Evolutionary conservation across 2,329 filamentous ascomycete genomes (phyloP), one percentile per base, ranked within the genome.

Genomic region (Cercospora janseana): DNA sequence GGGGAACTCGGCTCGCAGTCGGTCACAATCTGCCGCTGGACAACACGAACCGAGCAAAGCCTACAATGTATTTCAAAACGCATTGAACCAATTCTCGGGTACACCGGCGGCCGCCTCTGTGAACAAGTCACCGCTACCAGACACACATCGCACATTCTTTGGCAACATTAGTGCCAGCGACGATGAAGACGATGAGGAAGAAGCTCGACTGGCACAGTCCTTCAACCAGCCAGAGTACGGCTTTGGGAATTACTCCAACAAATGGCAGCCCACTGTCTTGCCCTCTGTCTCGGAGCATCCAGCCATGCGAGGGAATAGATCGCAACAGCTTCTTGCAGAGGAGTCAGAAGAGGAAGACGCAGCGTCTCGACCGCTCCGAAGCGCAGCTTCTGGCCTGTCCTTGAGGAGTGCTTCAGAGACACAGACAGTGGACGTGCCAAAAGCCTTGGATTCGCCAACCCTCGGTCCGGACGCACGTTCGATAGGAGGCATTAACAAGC

Each of bases 371-470:
- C 46, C 53, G 29, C 26, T 59, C 16, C 32, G 32, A n/a, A 52
- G 52, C 4, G 46, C 45, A 13, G 21, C 52, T 4, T 59, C 61
- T 4, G 48, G 54, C 15, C 47, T 28, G 6, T 58, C 57, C 6
- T 43, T 62, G 38, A 52, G 46, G 10, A 54, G 31, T 15, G 55
- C 59, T 29, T 50, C 52, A 5, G 49, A 1, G 56, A 60, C 47
- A 56, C 57, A 23, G 47, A 62, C 16, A 28, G 53, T 2, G 57
- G 28, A 4, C 4, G 18, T 15, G 13, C 28, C 62, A 16, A 63
- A 61, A 26, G 48, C 52, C 9, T 5, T 72, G 15, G 88, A 95
- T 62, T 95, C 90, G 0, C 90, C 91, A 0, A 94, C 88, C 0
- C 72, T 95, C 4, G 86, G 86, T 2, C 85, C 87, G 0, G 75